phyloP scores from a whole-genome alignment of 176 grass and related monocot genomes.

The Poa pratensis region DNA sequence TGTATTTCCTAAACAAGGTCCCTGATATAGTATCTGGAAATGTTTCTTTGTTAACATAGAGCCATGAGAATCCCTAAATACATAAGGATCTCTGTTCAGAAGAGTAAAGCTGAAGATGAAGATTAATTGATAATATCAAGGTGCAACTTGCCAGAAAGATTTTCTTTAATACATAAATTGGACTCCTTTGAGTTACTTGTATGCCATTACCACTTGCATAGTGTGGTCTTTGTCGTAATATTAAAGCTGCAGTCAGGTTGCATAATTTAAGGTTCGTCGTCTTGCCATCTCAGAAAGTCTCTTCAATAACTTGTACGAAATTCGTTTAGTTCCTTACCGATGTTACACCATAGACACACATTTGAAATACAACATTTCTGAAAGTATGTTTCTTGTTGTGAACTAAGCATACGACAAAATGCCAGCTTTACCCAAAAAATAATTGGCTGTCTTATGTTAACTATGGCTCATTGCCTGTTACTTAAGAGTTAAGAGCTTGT shows the following conservation, averaged over 20 bases:
- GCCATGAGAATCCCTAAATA: not conserved
- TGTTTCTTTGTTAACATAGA: slow-evolving; percentile 25
- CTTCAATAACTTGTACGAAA: slow-evolving; percentile 17
- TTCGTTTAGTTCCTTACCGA: slow-evolving; percentile 29
- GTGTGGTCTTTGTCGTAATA: not conserved
- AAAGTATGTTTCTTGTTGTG: slow-evolving; percentile 26
- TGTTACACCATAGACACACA: slow-evolving; percentile 17
- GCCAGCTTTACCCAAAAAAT: slow-evolving; percentile 16
- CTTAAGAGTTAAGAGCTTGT: slow-evolving; percentile 30
- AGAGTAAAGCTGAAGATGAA: slow-evolving; percentile 29
- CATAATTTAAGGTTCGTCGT: not conserved
- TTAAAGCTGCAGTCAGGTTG: not conserved
- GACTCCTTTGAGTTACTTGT: slow-evolving; percentile 20
- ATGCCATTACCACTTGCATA: slow-evolving; percentile 1
- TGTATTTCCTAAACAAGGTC: slow-evolving; percentile 35
- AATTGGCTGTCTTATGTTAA: slow-evolving; percentile 29
- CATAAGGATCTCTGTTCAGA: not conserved
- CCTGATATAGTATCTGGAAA: not conserved
- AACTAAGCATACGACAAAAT: slow-evolving; percentile 18
- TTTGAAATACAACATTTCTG: slow-evolving; percentile 16
- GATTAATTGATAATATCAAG: slow-evolving; percentile 23
- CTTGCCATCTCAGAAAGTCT: slow-evolving; percentile 14
- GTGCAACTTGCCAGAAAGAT: not conserved
- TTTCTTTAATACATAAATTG: slow-evolving; percentile 9
- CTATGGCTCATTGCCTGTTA: not conserved